Conservation (phyloP, 805 yeast species). For the Helenozyma baotianmanensis region DNA sequence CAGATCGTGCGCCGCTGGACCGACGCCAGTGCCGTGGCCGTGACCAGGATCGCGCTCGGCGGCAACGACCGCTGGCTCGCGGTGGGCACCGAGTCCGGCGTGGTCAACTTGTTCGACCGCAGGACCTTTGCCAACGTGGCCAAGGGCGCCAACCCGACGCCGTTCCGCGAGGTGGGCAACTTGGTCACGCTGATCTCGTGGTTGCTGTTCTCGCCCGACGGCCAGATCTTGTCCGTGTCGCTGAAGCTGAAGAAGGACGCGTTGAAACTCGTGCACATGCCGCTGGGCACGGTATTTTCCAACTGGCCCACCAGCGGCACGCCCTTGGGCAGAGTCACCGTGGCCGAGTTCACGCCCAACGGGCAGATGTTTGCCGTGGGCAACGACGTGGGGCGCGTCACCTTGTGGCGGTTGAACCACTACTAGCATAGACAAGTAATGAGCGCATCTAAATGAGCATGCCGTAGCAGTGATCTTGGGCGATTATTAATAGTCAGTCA, state of each 20-base stretch:
- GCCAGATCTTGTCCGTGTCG: conserved; percentile 82
- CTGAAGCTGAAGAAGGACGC: conserved; percentile 85
- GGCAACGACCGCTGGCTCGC: conserved; percentile 82
- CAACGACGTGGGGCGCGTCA: conserved; percentile 83
- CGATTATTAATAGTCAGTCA: too few species aligned
- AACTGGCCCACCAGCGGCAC: conserved; percentile 99
- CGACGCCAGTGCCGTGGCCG: conserved; percentile 81
- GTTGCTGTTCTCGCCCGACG: conserved; percentile 75
- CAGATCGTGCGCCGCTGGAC: conserved; percentile 63
- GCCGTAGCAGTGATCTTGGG: too few species aligned
- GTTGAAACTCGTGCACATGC: conserved; percentile 78
- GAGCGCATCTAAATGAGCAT: too few species aligned
- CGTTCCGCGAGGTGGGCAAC: conserved; percentile 67
- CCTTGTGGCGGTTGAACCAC: conserved; percentile 86
- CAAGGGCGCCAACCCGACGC: conserved; percentile 30
- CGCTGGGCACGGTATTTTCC: conserved; percentile 77
- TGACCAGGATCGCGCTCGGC: conserved; percentile 72
- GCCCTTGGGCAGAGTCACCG: conserved; percentile 90
- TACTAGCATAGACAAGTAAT: conserved; percentile 47
- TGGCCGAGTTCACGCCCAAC: conserved; percentile 72
- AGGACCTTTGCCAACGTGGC: conserved; percentile 10
- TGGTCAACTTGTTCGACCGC: conserved; percentile 82
- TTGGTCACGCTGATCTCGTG: conserved; percentile 76
- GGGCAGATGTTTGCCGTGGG: conserved; percentile 85
- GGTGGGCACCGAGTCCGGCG: conserved; percentile 82